Evolutionary conservation across 129 eudicot species (phyloP), one percentile per base, ranked within the genome.

Genomic region (Lactuca sativa): DNA sequence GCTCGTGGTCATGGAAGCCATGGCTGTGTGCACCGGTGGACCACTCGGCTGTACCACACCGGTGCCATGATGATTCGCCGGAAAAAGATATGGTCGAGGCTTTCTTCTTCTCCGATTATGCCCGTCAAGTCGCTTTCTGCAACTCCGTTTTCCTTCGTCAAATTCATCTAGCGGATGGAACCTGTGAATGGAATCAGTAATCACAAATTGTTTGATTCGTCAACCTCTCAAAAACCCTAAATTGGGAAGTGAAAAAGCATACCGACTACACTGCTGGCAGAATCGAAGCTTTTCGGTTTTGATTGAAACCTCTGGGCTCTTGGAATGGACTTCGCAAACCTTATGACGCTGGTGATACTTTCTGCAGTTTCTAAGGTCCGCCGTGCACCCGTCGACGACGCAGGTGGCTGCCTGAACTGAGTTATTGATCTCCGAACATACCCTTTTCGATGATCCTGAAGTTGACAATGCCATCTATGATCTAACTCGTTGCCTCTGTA

Each of bases 181-280:
- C 74, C 84, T 80, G n/a, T 60, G 9, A 4, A 37, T 3, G 2
- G 4, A 25, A 13, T 58, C 33, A 69, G 4, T 4, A 25, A 13
- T 49, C 33, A 69, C 25, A 49, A 69, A 37, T 11, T 34, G 2
- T 10, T 53, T 3, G 4, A 4, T 47, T 51, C n/a, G 10, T 9
- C n/a, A 38, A 4, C 9, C 47, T 16, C 38, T 14, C 18, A n/a
- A 62, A 9, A 60, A 30, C 43, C n/a, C 65, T 44, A 62, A 62
- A 62, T 37, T 62, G 2, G 30, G 12, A 60, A 60, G 65, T 44
- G 37, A 33, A 67, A 52, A 53, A 52, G 5, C 16, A 10, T 74
- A 84, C 89, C 89, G 80, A 77, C 89, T 84, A 74, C 89, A 84
- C 59, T 84, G 89, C 77, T 84, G 89, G 58, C 89, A 84, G 74